phyloP scores from a whole-genome alignment of 257 asterid genomes.

The Solanum bulbocastanum region DNA sequence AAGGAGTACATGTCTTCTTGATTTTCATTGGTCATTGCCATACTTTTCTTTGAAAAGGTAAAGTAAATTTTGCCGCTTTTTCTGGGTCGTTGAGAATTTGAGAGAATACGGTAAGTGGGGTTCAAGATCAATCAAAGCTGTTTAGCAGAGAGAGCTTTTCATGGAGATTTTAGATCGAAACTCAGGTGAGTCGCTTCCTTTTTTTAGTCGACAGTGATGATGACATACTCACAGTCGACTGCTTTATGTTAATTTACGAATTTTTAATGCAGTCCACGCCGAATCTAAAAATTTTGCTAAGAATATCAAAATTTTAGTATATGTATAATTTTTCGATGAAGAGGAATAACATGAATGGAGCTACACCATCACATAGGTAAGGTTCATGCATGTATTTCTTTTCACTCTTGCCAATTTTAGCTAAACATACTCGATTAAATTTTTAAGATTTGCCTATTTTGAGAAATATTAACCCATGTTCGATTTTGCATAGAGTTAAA shows the following conservation, averaged over 20 bases:
- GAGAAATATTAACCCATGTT: neutral
- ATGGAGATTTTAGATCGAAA: neutral
- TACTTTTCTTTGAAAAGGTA: neutral
- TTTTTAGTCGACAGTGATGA: neutral
- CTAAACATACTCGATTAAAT: neutral
- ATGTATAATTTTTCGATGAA: rapidly evolving
- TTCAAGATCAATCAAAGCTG: neutral
- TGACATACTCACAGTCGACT: neutral
- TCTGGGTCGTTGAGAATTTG: neutral
- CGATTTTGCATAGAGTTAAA: too few relatives aligned
- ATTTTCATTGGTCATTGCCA: slow-evolving; percentile 34
- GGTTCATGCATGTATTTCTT: neutral
- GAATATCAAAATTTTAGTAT: too few relatives aligned
- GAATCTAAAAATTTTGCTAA: neutral
- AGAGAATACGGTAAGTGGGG: neutral
- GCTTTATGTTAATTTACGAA: neutral
- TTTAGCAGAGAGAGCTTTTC: neutral
- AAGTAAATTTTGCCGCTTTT: neutral
- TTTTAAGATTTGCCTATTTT: neutral
- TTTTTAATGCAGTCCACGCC: neutral
- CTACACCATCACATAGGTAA: neutral
- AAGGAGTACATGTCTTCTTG: slow-evolving; percentile 24
- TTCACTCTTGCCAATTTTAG: neutral
- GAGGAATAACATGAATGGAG: too few relatives aligned
- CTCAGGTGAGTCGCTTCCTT: neutral